These are phyloP conservation scores for Pichia terricola DNA, from an alignment of 1,139 yeast genomes.

Conservation along the genomic window DNA sequence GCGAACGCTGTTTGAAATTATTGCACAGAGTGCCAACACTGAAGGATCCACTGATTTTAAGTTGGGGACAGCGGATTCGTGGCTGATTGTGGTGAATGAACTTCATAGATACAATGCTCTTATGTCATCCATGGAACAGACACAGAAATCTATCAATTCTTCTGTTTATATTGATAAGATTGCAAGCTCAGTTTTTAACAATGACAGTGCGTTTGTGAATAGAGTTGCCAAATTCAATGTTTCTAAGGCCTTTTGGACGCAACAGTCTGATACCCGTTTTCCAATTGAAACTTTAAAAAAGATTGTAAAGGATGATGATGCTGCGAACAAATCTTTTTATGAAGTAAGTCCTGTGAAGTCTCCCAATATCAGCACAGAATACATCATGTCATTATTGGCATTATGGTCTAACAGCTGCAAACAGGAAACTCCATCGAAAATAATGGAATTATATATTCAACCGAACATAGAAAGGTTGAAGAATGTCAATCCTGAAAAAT, in stretches of 20 bases:
- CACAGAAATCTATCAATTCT: slow-evolving; percentile 43
- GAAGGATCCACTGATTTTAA: slow-evolving; percentile 4
- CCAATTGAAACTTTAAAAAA: slow-evolving; percentile 43
- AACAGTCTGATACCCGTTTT: slow-evolving; percentile 41
- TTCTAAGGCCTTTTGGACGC: slow-evolving; percentile 50
- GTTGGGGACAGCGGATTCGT: not conserved
- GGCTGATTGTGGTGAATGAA: slow-evolving; percentile 31
- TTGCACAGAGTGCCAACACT: slow-evolving; percentile 5
- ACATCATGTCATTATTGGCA: slow-evolving; percentile 30
- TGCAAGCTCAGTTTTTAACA: slow-evolving; percentile 20
- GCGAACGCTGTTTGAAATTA: slow-evolving; percentile 28
- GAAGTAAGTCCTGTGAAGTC: not conserved
- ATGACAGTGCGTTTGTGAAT: slow-evolving; percentile 13
- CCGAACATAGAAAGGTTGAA: slow-evolving; percentile 24
- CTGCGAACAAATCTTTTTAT: not conserved
- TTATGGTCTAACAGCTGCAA: slow-evolving; percentile 66
- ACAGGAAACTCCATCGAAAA: slow-evolving; percentile 51
- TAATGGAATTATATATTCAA: slow-evolving; percentile 48
- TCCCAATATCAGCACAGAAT: slow-evolving; percentile 3
- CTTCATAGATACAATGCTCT: slow-evolving; percentile 33
- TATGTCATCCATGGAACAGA: slow-evolving; percentile 29
- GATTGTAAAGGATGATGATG: slow-evolving; percentile 17
- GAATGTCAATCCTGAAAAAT: slow-evolving; percentile 8
- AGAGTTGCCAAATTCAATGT: slow-evolving; percentile 36
- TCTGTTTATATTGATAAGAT: slow-evolving; percentile 37